Conservation (phyloP, 306 rosid genomes). For the Coriaria nepalensis region DNA sequence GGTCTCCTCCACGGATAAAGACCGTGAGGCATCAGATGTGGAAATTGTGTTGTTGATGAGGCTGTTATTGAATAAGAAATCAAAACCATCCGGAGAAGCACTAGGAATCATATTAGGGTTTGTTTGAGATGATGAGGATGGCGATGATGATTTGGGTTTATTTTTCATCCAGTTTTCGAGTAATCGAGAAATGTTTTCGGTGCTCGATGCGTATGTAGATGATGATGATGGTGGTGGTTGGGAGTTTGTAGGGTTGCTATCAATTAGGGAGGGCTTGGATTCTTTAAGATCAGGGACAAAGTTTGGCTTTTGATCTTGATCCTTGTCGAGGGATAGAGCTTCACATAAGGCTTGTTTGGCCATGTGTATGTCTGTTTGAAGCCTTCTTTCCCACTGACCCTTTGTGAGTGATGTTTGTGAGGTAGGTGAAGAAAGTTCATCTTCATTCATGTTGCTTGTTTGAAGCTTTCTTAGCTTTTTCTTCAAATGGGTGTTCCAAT, state of each 20-base stretch:
- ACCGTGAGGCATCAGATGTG: constrained; percentile 21
- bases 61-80: constrained; percentile 13
- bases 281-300: constrained; percentile 5
- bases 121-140: constrained; percentile 19
- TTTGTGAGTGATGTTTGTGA: constrained; percentile 25
- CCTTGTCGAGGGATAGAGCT: constrained; percentile 57
- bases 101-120: constrained; percentile 27
- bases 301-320: constrained; percentile 7
- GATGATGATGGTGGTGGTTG: constrained; percentile 15
- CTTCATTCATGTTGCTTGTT: constrained; percentile 10
- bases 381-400: constrained; percentile 95
- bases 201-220: constrained; percentile 54
- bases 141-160: constrained; percentile 27
- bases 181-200: constrained; percentile 58
- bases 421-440: constrained; percentile 6
- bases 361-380: constrained; percentile 77
- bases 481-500: constrained; percentile 60
- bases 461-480: constrained; percentile 30
- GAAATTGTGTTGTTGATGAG: constrained; percentile 22
- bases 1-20: constrained; percentile 27
- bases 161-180: constrained; percentile 63
- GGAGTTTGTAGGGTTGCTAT: background rate
- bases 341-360: constrained; percentile 79
- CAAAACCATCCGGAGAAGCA: no score
- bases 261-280: constrained; percentile 22